phyloP scores from a whole-genome alignment of 2,329 filamentous ascomycete species.

The Fusarium subtropicale region DNA sequence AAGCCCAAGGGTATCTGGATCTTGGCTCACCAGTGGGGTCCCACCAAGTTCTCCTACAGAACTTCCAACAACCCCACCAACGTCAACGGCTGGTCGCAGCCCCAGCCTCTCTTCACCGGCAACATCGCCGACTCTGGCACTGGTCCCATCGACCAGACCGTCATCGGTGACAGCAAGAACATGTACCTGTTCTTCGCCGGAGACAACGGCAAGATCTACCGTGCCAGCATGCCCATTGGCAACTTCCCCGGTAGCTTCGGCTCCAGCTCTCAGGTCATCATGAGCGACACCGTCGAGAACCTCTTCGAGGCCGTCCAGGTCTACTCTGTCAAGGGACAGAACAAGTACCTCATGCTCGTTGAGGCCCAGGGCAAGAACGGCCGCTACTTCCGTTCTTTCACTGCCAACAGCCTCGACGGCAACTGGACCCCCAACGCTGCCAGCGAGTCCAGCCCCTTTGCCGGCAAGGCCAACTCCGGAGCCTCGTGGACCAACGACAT shows the following conservation, averaged over 20 bases:
- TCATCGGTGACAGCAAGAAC: constrained; percentile 69
- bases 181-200: constrained; percentile 77
- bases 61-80: constrained; percentile 69
- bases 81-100: constrained; percentile 61
- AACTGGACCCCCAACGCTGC: constrained; percentile 69
- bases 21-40: constrained; percentile 74
- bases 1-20: constrained; percentile 70
- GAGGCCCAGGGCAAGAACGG: constrained; percentile 67
- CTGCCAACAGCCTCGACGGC: constrained; percentile 66
- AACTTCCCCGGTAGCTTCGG: constrained; percentile 73
- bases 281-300: constrained; percentile 64
- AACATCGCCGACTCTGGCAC: constrained; percentile 27
- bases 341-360: constrained; percentile 75
- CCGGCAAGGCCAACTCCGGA: constrained; percentile 74
- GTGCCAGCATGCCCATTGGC: constrained; percentile 70
- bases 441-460: constrained; percentile 69
- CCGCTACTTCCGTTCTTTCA: constrained; percentile 56
- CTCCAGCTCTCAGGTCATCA: constrained; percentile 50
- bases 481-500: constrained; percentile 74
- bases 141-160: constrained; percentile 70
- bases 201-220: constrained; percentile 75
- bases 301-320: constrained; percentile 76
- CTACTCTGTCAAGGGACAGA: constrained; percentile 67
- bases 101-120: constrained; percentile 20
- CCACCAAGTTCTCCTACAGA: constrained; percentile 68